Percentiles rank a stretch among this genome's conserved stretches.
Conservation (phyloP, 345 rosid species). For the Euphorbia lathyris region DNA sequence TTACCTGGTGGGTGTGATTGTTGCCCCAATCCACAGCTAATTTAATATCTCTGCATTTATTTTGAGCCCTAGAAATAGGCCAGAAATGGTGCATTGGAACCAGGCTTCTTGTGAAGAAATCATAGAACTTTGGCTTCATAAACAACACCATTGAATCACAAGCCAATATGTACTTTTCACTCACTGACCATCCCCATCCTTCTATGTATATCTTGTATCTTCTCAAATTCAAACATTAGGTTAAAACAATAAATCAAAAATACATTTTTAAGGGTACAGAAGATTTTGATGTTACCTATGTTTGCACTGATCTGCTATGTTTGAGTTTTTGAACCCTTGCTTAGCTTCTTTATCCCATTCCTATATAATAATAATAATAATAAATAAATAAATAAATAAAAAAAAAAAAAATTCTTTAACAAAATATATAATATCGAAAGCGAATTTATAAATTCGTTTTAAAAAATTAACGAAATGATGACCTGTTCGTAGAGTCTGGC, state of each 20-base stretch:
- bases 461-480: not conserved
- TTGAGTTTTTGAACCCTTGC: slow-evolving; percentile 11
- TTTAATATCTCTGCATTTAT: slow-evolving; percentile 55
- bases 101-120: slow-evolving; percentile 65
- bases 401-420: no score
- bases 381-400: no score
- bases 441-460: no score
- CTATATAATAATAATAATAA: not conserved
- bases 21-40: slow-evolving; percentile 84
- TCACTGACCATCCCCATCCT: slow-evolving; percentile 84
- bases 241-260: no score
- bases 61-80: slow-evolving; percentile 48
- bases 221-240: no score
- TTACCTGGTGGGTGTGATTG: slow-evolving; percentile 29
- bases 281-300: slow-evolving; percentile 12
- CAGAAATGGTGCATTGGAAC: slow-evolving; percentile 69
- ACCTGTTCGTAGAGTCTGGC: slow-evolving; percentile 75
- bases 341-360: slow-evolving; percentile 11
- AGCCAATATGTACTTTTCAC: slow-evolving; percentile 24
- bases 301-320: slow-evolving; percentile 17
- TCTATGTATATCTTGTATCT: slow-evolving; percentile 74
- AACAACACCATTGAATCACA: slow-evolving; percentile 60
- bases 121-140: slow-evolving; percentile 45
- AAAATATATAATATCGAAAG: no score
- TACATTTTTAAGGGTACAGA: no score